A percentile compares a stretch with the other conserved stretches of the same genome.
Conservation (phyloP, 768 basidiomycete species). For the Suillus sp. region DNA sequence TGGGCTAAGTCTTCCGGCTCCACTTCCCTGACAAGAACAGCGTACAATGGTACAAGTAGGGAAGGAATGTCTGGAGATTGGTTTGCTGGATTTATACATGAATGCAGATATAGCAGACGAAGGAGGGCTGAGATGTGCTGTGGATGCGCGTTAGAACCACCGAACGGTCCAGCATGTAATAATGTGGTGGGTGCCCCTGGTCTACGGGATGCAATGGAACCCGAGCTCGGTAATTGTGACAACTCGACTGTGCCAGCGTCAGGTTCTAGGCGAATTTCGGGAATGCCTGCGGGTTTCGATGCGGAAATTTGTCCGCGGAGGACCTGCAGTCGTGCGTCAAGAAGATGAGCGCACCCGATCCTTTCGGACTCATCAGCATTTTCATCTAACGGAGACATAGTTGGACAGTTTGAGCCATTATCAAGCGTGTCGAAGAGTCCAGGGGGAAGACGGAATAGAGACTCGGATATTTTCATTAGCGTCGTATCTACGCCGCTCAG, state of each 20-base stretch:
- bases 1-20: conserved; percentile 63
- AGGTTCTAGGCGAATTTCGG: conserved; percentile 44
- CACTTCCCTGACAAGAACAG: conserved; percentile 60
- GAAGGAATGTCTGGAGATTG: conserved; percentile 70
- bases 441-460: conserved; percentile 56
- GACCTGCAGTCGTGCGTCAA: conserved; percentile 54
- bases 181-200: conserved; percentile 44
- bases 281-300: conserved; percentile 32
- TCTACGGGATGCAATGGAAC: conserved; percentile 29
- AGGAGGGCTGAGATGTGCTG: conserved; percentile 64
- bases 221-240: conserved; percentile 37
- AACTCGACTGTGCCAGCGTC: conserved; percentile 19
- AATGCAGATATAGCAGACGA: conserved; percentile 73
- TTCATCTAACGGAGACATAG: conserved; percentile 53
- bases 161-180: conserved; percentile 47
- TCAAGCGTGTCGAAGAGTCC: conserved; percentile 52
- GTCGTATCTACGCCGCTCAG: conserved; percentile 47
- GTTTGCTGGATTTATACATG: conserved; percentile 69
- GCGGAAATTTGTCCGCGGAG: conserved; percentile 39
- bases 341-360: conserved; percentile 49
- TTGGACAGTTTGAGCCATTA: conserved; percentile 42
- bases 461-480: conserved; percentile 52
- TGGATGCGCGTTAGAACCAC: conserved; percentile 52
- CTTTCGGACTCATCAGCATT: conserved; percentile 46
- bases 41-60: conserved; percentile 69